Base-by-base conservation (phyloP, 371 early-diverging fungal species). In the Actinomucor elegans region DNA sequence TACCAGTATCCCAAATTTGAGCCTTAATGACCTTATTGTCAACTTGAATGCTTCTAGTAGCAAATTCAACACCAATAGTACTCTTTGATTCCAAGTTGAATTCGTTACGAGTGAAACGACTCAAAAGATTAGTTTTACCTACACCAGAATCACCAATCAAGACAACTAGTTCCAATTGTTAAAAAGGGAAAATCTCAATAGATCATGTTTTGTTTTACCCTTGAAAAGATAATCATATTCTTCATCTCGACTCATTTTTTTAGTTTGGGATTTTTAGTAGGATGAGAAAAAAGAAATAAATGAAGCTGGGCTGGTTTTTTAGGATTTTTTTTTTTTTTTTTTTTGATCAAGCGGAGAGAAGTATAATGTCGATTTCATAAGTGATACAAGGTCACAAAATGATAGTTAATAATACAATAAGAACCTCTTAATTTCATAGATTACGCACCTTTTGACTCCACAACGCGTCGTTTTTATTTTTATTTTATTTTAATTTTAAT, bases 131-230 rank as follows among this genome's bases (percentile, higher is more conserved):
- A 59, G 99, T 97, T 73, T 99, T 99, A 55, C 99, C 99, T 59
- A 99, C 99, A 32, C 99, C 98, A 21, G 99, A 97, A 73, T 99
- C 99, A 37, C 99, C 99, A 80, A 99, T 99, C 45, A 99, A 84
- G 21, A 99, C 99, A 77, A 99, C 98, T 94, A 59, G 10, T 27
- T 46, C 26, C 55, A 49, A 24, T 8, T 18, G 31, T 14, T 8
- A 40, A 33, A 47, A 29, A 21, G 23, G 23, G 21, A 20, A 21
- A 29, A 45, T 29, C 12, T 29, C 29, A 8, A 17, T 29, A 9
- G 8, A n/a, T 4, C 3, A 45, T 1, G 26, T 4, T 31, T 33
- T 23, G 34, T 14, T 36, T 56, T 57, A 66, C 66, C 61, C 21
- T 66, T 66, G 43, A 66, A 66, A 46, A 66, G 61, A 42, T 66